Percentiles rank a stretch among this genome's conserved stretches.
These are phyloP conservation scores for Dictyostelium citrinum DNA, from an alignment of 78 protist species.

Conservation along the genomic window DNA sequence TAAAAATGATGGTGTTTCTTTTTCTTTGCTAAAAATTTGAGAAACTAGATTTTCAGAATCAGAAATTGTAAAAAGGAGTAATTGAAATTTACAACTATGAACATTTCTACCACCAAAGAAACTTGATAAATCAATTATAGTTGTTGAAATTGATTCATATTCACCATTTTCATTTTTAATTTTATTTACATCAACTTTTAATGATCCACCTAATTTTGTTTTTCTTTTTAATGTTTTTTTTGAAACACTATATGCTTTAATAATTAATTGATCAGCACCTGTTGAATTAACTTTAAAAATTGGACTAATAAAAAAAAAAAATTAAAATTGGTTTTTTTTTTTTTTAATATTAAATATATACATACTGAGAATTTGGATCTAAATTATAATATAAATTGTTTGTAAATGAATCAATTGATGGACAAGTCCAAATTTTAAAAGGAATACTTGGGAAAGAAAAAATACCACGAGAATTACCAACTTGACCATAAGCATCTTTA, in stretches of 20 bases:
- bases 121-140: not conserved
- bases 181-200: not conserved
- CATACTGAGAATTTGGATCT: conserved; percentile 27
- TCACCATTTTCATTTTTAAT: not conserved
- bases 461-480: not conserved
- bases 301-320: not conserved
- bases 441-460: not conserved
- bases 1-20: not conserved
- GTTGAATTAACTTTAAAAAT: not conserved
- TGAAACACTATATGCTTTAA: not conserved
- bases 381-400: not conserved
- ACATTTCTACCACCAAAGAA: conserved; percentile 43
- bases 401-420: not conserved
- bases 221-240: not conserved
- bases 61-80: not conserved
- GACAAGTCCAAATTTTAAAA: not conserved
- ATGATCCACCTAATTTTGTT: not conserved
- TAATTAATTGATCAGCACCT: not conserved
- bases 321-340: not conserved
- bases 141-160: not conserved
- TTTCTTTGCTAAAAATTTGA: not conserved
- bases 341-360: not conserved
- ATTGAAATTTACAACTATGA: not conserved
- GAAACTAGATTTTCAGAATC: not conserved
- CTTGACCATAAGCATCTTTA: not conserved